Percentiles rank a stretch among this genome's conserved stretches.
phyloP scores from a whole-genome alignment of 306 rosid species.

The Vicia sativa region DNA sequence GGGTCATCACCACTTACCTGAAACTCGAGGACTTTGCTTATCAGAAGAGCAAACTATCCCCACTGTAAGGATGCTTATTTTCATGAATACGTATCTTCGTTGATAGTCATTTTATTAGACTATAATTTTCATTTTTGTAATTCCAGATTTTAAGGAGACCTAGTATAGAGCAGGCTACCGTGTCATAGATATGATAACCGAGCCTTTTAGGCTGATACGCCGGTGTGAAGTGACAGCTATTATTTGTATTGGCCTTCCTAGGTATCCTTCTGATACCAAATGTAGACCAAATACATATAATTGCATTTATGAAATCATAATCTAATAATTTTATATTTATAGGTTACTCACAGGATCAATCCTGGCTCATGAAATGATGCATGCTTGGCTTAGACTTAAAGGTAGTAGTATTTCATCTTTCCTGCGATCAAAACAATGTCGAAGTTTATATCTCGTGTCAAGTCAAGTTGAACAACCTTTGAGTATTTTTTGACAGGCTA shows the following conservation, averaged over 20 bases:
- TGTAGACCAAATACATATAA: too few species aligned
- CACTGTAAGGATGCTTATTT: constrained; percentile 59
- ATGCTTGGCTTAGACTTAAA: constrained; percentile 97
- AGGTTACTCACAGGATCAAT: constrained; percentile 95
- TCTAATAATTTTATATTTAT: constrained; percentile 35
- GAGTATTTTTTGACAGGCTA: constrained; percentile 63
- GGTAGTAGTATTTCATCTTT: constrained; percentile 53
- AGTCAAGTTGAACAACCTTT: constrained; percentile 13
- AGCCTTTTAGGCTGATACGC: constrained; percentile 79
- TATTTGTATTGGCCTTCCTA: constrained; percentile 95
- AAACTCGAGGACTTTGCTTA: constrained; percentile 98
- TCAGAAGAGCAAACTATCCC: constrained; percentile 95
- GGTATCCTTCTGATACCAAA: constrained; percentile 50
- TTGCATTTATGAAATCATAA: constrained; percentile 29
- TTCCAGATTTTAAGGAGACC: constrained; percentile 84
- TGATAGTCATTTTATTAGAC: constrained; percentile 5
- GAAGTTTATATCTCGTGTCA: background rate
- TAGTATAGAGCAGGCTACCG: constrained; percentile 73
- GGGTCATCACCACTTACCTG: constrained; percentile 98
- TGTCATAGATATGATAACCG: constrained; percentile 83
- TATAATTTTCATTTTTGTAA: constrained; percentile 18
- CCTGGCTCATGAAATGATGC: constrained; percentile 99
- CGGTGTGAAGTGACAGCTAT: constrained; percentile 95
- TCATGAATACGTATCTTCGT: constrained; percentile 7
- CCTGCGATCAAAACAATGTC: constrained; percentile 10